These are phyloP conservation scores for Pseudogymnoascus sp. DNA, from an alignment of 2,329 filamentous ascomycete genomes.

Conservation along the genomic window DNA sequence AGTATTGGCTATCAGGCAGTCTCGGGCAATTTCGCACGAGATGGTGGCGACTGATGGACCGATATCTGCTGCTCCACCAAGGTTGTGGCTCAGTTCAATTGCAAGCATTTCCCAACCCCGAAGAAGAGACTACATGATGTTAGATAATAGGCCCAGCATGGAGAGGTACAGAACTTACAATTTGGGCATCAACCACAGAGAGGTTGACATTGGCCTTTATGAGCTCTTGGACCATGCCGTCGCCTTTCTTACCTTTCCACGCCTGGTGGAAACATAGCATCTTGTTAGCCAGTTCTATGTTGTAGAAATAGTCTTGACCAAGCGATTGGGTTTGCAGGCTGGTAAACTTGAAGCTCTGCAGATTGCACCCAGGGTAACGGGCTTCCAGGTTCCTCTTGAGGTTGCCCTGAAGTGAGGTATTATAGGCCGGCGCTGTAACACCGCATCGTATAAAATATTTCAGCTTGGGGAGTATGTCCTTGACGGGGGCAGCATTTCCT, in stretches of 20 bases:
- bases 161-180: conserved; percentile 45
- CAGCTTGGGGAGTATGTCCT: conserved; percentile 64
- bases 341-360: conserved; percentile 77
- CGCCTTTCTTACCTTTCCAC: conserved; percentile 62
- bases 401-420: conserved; percentile 76
- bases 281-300: conserved; percentile 64
- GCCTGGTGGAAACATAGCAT: conserved; percentile 70
- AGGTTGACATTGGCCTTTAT: conserved; percentile 82
- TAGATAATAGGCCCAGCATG: conserved; percentile 16
- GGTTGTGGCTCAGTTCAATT: conserved; percentile 63
- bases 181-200: conserved; percentile 85
- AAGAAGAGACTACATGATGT: conserved; percentile 57
- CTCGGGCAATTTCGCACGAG: conserved; percentile 50
- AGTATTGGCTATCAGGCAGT: conserved; percentile 73
- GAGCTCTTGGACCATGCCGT: conserved; percentile 77
- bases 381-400: conserved; percentile 76
- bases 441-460: conserved; percentile 74
- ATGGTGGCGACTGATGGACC: conserved; percentile 43
- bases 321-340: conserved; percentile 56
- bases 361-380: conserved; percentile 64
- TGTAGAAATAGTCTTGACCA: conserved; percentile 77
- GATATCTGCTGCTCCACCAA: conserved; percentile 43
- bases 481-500: conserved; percentile 59
- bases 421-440: conserved; percentile 73
- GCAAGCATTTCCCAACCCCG: conserved; percentile 85